These are phyloP conservation scores for Candida multigemmis DNA, from an alignment of 805 yeast species.

Conservation along the genomic window DNA sequence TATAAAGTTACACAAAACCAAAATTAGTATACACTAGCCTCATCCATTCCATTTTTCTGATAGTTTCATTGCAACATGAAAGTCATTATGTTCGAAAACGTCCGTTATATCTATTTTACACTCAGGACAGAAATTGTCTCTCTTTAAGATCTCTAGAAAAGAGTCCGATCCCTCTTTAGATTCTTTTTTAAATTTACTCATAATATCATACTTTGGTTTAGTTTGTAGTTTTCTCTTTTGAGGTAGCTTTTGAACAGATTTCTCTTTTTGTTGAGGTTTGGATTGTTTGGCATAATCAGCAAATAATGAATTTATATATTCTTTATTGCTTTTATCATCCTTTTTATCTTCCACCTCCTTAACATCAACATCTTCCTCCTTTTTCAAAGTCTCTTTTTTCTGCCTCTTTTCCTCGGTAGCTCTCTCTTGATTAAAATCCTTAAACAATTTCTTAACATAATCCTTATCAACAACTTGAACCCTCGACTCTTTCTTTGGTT, in stretches of 20 bases:
- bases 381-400: background rate
- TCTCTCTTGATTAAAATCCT: conserved; percentile 8
- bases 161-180: conserved; percentile 2
- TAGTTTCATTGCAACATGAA: conserved; percentile 42
- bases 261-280: background rate
- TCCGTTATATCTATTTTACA: conserved; percentile 19
- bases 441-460: conserved; percentile 18
- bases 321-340: conserved; percentile 7
- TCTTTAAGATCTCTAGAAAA: conserved; percentile 9
- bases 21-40: background rate
- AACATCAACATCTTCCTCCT: background rate
- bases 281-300: background rate
- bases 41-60: conserved; percentile 30
- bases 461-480: conserved; percentile 11
- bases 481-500: conserved; percentile 2
- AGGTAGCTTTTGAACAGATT: conserved; percentile 1
- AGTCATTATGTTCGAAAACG: conserved; percentile 44
- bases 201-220: conserved; percentile 2
- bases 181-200: conserved; percentile 1
- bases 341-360: conserved; percentile 2
- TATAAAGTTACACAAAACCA: background rate
- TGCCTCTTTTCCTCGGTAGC: conserved; percentile 1
- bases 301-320: conserved; percentile 7
- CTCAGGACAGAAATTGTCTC: conserved; percentile 13
- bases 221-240: conserved; percentile 1